Percentiles rank a stretch among this genome's conserved stretches.
Evolutionary conservation across 1,139 yeast genomes (phyloP).

Genomic region (Yamadazyma triangularis): DNA sequence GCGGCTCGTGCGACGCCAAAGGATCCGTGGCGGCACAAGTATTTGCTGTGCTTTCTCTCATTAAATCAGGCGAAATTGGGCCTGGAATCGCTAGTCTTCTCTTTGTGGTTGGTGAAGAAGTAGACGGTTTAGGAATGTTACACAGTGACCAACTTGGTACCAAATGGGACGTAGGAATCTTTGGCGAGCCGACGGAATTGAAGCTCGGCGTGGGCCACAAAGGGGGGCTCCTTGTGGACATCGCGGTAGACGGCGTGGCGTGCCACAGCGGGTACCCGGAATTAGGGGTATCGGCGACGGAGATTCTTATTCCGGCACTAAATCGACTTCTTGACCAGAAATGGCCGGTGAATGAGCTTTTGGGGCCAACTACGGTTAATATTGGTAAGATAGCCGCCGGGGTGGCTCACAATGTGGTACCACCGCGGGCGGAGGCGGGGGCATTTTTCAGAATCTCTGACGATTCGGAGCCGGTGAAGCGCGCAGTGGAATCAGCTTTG

Average conservation of each 20-base stretch:
- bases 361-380: slow-evolving; percentile 62
- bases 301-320: slow-evolving; percentile 50
- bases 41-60: slow-evolving; percentile 44
- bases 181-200: slow-evolving; percentile 74
- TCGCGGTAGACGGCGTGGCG: slow-evolving; percentile 52
- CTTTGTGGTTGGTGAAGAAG: slow-evolving; percentile 69
- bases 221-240: slow-evolving; percentile 42
- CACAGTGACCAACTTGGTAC: slow-evolving; percentile 30
- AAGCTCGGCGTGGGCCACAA: slow-evolving; percentile 71
- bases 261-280: slow-evolving; percentile 72
- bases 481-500: slow-evolving; percentile 31
- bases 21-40: slow-evolving; percentile 64
- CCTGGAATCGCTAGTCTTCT: slow-evolving; percentile 57
- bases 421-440: slow-evolving; percentile 52
- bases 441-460: slow-evolving; percentile 53
- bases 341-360: slow-evolving; percentile 47
- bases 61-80: slow-evolving; percentile 28
- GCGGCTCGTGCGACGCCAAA: slow-evolving; percentile 69
- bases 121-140: slow-evolving; percentile 57
- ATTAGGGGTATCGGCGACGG: slow-evolving; percentile 60
- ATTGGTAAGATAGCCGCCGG: slow-evolving; percentile 59
- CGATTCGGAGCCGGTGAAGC: slow-evolving; percentile 33
- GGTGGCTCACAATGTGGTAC: slow-evolving; percentile 58
- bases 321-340: slow-evolving; percentile 24
- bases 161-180: slow-evolving; percentile 57